A percentile compares a stretch with the other conserved stretches of the same genome.
These are phyloP conservation scores for Shiraia sp. DNA, from an alignment of 2,329 filamentous ascomycete genomes.

Conservation along the genomic window DNA sequence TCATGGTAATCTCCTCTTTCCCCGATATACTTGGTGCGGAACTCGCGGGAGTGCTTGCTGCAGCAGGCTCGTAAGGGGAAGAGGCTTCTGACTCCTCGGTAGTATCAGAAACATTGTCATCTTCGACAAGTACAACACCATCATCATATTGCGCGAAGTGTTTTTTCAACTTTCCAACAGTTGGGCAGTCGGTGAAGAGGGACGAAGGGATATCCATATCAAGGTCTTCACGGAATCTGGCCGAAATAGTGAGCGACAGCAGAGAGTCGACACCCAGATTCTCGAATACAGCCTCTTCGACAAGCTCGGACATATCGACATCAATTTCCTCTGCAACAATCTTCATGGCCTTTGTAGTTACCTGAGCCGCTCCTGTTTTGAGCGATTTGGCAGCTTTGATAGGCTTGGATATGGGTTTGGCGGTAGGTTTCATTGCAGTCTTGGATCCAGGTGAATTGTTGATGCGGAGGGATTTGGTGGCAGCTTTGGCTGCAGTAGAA, in stretches of 20 bases:
- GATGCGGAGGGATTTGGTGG: conserved; percentile 23
- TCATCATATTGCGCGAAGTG: conserved; percentile 56
- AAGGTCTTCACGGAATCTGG: conserved; percentile 64
- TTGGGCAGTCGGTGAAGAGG: conserved; percentile 63
- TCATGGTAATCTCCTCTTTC: conserved; percentile 38
- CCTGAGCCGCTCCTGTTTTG: conserved; percentile 53
- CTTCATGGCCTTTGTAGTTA: conserved; percentile 60
- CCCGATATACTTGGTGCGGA: conserved; percentile 53
- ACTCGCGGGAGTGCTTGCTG: conserved; percentile 53
- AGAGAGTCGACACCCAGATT: conserved; percentile 66
- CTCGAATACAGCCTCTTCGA: conserved; percentile 63
- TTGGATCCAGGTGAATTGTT: conserved; percentile 35
- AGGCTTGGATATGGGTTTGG: conserved; percentile 46
- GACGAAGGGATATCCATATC: conserved; percentile 62
- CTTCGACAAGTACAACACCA: conserved; percentile 40
- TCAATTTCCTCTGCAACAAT: conserved; percentile 70
- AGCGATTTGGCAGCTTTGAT: conserved; percentile 53
- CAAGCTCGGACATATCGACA: conserved; percentile 61
- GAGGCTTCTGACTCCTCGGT: conserved; percentile 44
- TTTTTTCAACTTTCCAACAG: conserved; percentile 63
- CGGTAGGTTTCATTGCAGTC: conserved; percentile 52
- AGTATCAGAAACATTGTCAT: conserved; percentile 48
- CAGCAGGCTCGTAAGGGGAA: conserved; percentile 49
- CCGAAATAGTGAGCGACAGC: conserved; percentile 64
- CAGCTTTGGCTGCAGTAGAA: conserved; percentile 30